phyloP scores from a whole-genome alignment of 116 monocot genomes.

The Thalassia testudinum region DNA sequence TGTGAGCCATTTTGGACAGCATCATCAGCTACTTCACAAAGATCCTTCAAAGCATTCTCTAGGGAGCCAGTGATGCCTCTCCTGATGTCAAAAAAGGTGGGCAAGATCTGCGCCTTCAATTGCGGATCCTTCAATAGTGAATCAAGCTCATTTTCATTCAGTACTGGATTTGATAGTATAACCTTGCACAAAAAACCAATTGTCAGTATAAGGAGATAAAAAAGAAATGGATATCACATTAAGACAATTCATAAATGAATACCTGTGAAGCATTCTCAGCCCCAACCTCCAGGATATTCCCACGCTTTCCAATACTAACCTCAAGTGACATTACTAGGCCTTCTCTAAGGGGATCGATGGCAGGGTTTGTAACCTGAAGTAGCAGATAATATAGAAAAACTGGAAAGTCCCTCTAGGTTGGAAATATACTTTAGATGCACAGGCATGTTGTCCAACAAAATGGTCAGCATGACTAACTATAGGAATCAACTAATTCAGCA shows the following conservation, averaged over 20 bases:
- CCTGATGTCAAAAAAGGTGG: conserved; percentile 80
- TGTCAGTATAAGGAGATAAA: background rate
- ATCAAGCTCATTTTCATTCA: conserved; percentile 98
- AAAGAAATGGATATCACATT: background rate
- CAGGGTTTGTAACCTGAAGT: conserved; percentile 89
- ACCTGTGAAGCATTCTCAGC: conserved; percentile 95
- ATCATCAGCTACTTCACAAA: conserved; percentile 95
- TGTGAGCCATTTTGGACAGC: conserved; percentile 90
- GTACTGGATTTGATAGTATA: conserved; percentile 64
- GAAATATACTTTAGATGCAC: too few relatives aligned
- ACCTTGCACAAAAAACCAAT: conserved; percentile 31
- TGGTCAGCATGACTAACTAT: too few relatives aligned
- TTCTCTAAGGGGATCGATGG: conserved; percentile 97
- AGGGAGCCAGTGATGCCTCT: conserved; percentile 84
- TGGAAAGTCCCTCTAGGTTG: too few relatives aligned
- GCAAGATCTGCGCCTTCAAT: conserved; percentile 55
- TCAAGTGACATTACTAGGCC: conserved; percentile 99
- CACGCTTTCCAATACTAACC: conserved; percentile 87
- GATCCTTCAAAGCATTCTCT: conserved; percentile 37
- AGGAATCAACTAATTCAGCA: too few relatives aligned
- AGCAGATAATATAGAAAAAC: background rate
- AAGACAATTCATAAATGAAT: background rate
- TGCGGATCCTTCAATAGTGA: conserved; percentile 55
- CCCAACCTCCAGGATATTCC: conserved; percentile 85
- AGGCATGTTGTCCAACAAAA: too few relatives aligned